Evolutionary conservation across 2,329 filamentous ascomycete species (phyloP).

Genomic region (Aspergillus pseudoglaucus): DNA sequence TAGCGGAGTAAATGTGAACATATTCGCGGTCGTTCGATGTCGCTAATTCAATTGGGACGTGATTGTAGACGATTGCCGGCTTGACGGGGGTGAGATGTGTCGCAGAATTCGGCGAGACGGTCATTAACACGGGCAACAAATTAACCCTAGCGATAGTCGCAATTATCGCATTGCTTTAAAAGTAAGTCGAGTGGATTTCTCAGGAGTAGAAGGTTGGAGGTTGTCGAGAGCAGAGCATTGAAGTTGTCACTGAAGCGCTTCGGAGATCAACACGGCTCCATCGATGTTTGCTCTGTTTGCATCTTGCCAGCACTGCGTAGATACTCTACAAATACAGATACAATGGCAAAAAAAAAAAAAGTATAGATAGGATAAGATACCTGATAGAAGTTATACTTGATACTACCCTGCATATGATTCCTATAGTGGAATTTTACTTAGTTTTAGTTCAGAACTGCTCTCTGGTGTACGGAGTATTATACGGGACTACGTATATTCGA

Average conservation of each 20-base stretch:
- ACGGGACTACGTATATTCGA: too few species aligned
- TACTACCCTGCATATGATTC: too few species aligned
- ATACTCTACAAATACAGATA: too few species aligned
- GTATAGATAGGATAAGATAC: too few species aligned
- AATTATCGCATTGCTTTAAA: neutral
- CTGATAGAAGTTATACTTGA: too few species aligned
- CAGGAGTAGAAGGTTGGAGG: neutral
- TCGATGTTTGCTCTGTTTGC: slow-evolving; percentile 15
- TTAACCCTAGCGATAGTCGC: neutral
- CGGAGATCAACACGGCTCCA: slow-evolving; percentile 1
- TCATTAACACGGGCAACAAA: slow-evolving; percentile 5
- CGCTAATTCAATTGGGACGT: slow-evolving; percentile 3
- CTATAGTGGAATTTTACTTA: too few species aligned
- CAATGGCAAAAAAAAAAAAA: too few species aligned
- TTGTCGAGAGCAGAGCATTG: neutral
- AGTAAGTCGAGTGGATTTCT: neutral
- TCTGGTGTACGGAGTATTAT: too few species aligned
- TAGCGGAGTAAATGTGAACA: slow-evolving; percentile 95
- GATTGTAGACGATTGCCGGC: neutral
- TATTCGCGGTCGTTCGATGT: slow-evolving; percentile 33
- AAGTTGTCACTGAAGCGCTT: slow-evolving; percentile 2
- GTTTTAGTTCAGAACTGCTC: too few species aligned
- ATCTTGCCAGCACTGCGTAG: neutral
- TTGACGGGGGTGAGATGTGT: slow-evolving; percentile 1
- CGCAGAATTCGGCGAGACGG: slow-evolving; percentile 4